phyloP scores from a whole-genome alignment of 2,329 filamentous ascomycete species.

The Chaetomium sp. region DNA sequence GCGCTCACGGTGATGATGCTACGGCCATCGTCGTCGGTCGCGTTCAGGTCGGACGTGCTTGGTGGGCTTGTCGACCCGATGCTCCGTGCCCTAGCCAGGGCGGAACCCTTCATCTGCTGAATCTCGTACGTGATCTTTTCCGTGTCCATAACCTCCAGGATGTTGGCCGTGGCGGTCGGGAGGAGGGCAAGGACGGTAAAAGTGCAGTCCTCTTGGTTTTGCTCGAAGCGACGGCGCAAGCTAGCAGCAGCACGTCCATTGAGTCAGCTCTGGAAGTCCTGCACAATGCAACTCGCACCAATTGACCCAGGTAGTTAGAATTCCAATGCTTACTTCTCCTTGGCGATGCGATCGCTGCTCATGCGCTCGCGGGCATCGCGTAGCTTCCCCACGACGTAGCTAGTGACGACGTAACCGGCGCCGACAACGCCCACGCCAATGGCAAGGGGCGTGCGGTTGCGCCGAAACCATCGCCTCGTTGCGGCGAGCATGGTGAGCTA shows the following conservation, averaged over 20 bases:
- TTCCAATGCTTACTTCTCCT: slow-evolving; percentile 70
- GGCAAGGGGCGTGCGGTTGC: slow-evolving; percentile 84
- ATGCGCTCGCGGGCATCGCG: slow-evolving; percentile 92
- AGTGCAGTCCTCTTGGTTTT: slow-evolving; percentile 98
- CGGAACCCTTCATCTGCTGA: slow-evolving; percentile 77
- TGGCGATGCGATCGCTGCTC: slow-evolving; percentile 90
- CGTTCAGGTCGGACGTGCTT: slow-evolving; percentile 61
- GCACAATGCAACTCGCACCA: not conserved
- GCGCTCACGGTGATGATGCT: slow-evolving; percentile 60
- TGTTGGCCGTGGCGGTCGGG: slow-evolving; percentile 83
- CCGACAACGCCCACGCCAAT: slow-evolving; percentile 83
- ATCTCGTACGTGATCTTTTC: slow-evolving; percentile 90
- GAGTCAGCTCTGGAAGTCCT: slow-evolving; percentile 5
- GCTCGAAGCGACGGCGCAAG: slow-evolving; percentile 89
- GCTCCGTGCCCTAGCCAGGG: slow-evolving; percentile 38
- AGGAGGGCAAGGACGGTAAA: slow-evolving; percentile 95
- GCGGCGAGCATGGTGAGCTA: slow-evolving; percentile 52
- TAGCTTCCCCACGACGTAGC: slow-evolving; percentile 88
- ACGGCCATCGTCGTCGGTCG: slow-evolving; percentile 75
- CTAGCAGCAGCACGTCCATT: slow-evolving; percentile 40
- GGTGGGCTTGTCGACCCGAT: slow-evolving; percentile 50
- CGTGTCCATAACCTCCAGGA: slow-evolving; percentile 80
- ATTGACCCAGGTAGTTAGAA: not conserved
- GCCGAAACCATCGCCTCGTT: slow-evolving; percentile 83
- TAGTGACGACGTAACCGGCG: slow-evolving; percentile 82